Conservation (phyloP, 2,329 filamentous ascomycete genomes). For the Phyllosticta ampelicida region DNA sequence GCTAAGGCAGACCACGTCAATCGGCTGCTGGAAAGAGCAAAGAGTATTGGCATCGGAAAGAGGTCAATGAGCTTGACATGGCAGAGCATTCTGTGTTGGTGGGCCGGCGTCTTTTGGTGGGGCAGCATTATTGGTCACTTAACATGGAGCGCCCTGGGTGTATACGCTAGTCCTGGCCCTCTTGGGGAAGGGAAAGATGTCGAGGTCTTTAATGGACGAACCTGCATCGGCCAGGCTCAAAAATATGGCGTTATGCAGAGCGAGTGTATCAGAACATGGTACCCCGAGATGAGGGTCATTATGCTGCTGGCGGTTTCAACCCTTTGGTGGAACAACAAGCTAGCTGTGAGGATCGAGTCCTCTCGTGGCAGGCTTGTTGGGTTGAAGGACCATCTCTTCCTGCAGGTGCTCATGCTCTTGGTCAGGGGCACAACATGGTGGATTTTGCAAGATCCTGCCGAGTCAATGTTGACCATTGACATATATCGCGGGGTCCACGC, state of each 20-base stretch:
- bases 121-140: constrained; percentile 25
- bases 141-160: constrained; percentile 25
- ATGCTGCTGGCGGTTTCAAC: constrained; percentile 42
- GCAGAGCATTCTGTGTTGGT: constrained; percentile 32
- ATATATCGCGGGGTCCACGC: constrained; percentile 43
- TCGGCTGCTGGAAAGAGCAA: constrained; percentile 56
- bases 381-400: constrained; percentile 53
- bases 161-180: constrained; percentile 14
- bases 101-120: constrained; percentile 35
- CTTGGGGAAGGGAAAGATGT: constrained; percentile 4
- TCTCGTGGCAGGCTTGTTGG: constrained; percentile 43
- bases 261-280: constrained; percentile 20
- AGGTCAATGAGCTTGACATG: constrained; percentile 25
- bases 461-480: constrained; percentile 15
- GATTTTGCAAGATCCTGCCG: constrained; percentile 17
- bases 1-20: constrained; percentile 74
- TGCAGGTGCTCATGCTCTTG: constrained; percentile 50
- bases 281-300: constrained; percentile 19
- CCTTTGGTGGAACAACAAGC: constrained; percentile 59
- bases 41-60: constrained; percentile 15
- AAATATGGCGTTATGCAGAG: constrained; percentile 15
- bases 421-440: constrained; percentile 39
- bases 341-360: constrained; percentile 50
- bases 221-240: constrained; percentile 18
- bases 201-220: not conserved